Evolutionary conservation across 2,329 filamentous ascomycete species (phyloP).

Genomic region (Aspergillus sp.): DNA sequence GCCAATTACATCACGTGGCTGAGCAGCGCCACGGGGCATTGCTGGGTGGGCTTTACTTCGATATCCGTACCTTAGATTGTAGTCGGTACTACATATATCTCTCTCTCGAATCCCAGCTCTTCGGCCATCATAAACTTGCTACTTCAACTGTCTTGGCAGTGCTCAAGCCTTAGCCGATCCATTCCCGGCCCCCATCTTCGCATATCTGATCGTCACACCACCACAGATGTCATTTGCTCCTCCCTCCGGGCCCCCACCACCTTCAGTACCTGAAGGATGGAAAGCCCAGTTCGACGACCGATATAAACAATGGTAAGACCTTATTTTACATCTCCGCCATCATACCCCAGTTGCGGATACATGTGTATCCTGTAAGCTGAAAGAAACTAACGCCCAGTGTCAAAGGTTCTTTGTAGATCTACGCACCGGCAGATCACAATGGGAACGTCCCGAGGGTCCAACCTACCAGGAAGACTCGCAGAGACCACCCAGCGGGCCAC

Average conservation of each 20-base stretch:
- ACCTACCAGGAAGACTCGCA: conserved; percentile 47
- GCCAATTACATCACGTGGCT: conserved; percentile 6
- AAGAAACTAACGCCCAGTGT: conserved; percentile 17
- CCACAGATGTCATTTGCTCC: conserved; percentile 43
- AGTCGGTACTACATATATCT: background rate
- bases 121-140: background rate
- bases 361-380: background rate
- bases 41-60: background rate
- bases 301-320: conserved; percentile 75
- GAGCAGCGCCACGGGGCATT: conserved; percentile 23
- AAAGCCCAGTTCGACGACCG: conserved; percentile 82
- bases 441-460: conserved; percentile 77
- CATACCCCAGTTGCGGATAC: background rate
- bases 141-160: background rate
- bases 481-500: conserved; percentile 47
- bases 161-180: background rate
- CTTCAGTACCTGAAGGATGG: conserved; percentile 75
- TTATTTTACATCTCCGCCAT: background rate
- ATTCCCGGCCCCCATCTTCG: background rate
- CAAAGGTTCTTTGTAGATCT: conserved; percentile 87
- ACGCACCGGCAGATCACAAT: conserved; percentile 84
- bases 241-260: conserved; percentile 57
- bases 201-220: background rate
- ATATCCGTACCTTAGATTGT: background rate
- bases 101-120: background rate